phyloP scores from a whole-genome alignment of 2,329 filamentous ascomycete genomes.

The Beauveria varroae region DNA sequence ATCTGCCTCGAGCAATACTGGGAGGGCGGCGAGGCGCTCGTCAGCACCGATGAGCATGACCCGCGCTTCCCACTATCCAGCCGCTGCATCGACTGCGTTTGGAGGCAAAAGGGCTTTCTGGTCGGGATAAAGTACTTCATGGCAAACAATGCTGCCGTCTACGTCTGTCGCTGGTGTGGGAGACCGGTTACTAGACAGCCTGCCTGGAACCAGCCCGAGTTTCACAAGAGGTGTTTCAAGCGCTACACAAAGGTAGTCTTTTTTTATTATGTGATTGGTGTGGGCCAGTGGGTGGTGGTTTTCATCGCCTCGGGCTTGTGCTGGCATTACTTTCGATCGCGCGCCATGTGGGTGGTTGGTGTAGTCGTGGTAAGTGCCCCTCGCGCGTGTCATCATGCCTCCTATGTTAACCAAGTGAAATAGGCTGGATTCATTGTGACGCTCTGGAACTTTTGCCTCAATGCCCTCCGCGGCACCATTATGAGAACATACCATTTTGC shows the following conservation, averaged over 20 bases:
- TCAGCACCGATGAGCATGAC: conserved; percentile 24
- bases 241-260: conserved; percentile 30
- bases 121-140: conserved; percentile 31
- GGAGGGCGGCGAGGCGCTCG: conserved; percentile 22
- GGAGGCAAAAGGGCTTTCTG: conserved; percentile 25
- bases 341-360: conserved; percentile 24
- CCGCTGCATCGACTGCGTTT: conserved; percentile 33
- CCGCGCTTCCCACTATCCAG: conserved; percentile 30
- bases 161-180: conserved; percentile 39
- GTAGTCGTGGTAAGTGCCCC: neutral
- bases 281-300: conserved; percentile 29
- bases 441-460: conserved; percentile 27
- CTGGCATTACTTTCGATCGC: conserved; percentile 32
- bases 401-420: neutral
- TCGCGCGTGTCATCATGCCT: neutral
- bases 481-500: conserved; percentile 33
- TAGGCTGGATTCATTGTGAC: conserved; percentile 31
- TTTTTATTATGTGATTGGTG: conserved; percentile 30
- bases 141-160: conserved; percentile 26
- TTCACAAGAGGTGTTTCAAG: conserved; percentile 32
- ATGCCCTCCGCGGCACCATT: conserved; percentile 25
- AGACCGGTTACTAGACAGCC: conserved; percentile 26
- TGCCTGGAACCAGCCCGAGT: conserved; percentile 29
- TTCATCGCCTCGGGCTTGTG: conserved; percentile 29
- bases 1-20: conserved; percentile 28